These are phyloP conservation scores for Aurantiochytrium sp. DNA, from an alignment of 108 stramenopile genomes.

Conservation along the genomic window DNA sequence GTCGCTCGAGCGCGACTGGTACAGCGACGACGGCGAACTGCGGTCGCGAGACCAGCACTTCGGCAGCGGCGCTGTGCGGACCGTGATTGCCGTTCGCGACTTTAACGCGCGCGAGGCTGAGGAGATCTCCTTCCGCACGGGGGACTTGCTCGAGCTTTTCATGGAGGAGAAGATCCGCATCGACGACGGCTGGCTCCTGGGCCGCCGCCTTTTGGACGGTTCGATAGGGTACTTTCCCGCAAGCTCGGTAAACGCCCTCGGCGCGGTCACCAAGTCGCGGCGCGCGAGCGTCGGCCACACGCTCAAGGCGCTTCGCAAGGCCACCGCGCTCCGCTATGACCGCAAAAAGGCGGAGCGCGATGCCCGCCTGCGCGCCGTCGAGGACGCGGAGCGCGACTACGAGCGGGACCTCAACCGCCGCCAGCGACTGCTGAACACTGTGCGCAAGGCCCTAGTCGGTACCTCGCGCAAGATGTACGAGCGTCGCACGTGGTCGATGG, in stretches of 20 bases:
- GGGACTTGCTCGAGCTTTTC: background rate
- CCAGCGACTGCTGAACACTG: background rate
- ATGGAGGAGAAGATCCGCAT: background rate
- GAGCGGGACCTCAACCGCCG: background rate
- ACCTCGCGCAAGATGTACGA: background rate
- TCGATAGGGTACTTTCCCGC: background rate
- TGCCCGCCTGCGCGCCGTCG: background rate
- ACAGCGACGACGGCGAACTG: background rate
- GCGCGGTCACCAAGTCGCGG: background rate
- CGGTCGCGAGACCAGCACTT: background rate
- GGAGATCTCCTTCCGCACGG: background rate
- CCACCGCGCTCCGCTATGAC: background rate
- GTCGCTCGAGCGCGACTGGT: background rate
- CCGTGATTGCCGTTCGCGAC: background rate
- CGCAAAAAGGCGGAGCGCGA: constrained; percentile 5
- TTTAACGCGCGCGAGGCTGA: background rate
- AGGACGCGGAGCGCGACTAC: background rate
- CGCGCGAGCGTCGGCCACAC: background rate
- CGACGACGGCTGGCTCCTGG: constrained; percentile 7
- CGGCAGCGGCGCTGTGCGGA: background rate
- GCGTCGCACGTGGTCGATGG: background rate
- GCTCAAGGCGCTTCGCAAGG: background rate
- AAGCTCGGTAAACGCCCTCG: background rate
- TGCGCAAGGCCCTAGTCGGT: background rate
- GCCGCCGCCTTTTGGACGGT: background rate